Evolutionary conservation across 257 asterid genomes (phyloP), one percentile per base, ranked within the genome.

Genomic region (Ocimum tenuiflorum): DNA sequence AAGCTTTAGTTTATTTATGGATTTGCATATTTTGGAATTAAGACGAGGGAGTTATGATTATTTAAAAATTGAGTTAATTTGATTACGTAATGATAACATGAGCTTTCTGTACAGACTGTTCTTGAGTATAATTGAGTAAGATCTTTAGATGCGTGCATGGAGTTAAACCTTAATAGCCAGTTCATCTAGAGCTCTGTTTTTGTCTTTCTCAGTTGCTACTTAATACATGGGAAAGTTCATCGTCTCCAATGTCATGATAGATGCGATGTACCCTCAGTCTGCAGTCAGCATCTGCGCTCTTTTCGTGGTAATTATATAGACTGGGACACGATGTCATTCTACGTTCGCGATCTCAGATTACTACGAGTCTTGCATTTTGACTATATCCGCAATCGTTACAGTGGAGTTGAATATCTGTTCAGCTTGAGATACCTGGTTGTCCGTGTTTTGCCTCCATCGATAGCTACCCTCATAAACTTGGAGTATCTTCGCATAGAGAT

Each of bases 341-440:
- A 57, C n/a, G 36, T 66, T 11, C 43, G 48, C 17, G 68, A 67
- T 27, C 56, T 71, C 73, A 71, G 65, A 54, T 42, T 35, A 35
- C 53, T 61, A 3, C 38, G 74, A 55, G 72, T 67, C 20, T 20
- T 76, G 68, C 65, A 48, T 42, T 49, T 19, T 11, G 43, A 9
- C 3, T 11, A 3, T 7, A 7, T 3, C 33, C 24, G 47, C 18
- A 17, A 2, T 48, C 51, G 24, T 51, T 57, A 42, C 14, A 10
- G 15, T 0, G 59, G 47, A 27, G 43, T 41, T 20, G 68, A 71
- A 11, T 9, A 0, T 20, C 64, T 76, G 7, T 17, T 54, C 39
- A 36, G 45, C 58, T 33, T 76, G 63, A 76, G 72, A 45, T 76
- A 72, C 56, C 27, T 71, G 61, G 78, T 42, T 31, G 4, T 63